phyloP scores from a whole-genome alignment of 2,329 filamentous ascomycete species.

The Paraphaeosphaeria sporulosa region DNA sequence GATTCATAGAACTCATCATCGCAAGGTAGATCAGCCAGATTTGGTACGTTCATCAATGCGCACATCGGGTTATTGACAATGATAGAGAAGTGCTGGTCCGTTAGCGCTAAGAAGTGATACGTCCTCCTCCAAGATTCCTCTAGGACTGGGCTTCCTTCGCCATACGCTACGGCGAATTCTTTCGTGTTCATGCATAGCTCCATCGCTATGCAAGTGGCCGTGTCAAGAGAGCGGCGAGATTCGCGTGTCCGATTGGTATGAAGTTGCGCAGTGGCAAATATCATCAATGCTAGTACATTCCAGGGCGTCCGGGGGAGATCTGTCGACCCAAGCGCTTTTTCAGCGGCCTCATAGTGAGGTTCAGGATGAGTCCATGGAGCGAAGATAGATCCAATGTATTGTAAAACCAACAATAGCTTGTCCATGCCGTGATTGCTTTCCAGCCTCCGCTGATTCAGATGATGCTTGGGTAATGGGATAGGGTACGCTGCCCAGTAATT shows the following conservation, averaged over 20 bases:
- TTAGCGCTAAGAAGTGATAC: slow-evolving; percentile 82
- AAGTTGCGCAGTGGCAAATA: slow-evolving; percentile 81
- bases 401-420: slow-evolving; percentile 33
- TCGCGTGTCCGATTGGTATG: slow-evolving; percentile 74
- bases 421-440: slow-evolving; percentile 30
- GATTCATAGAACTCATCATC: slow-evolving; percentile 73
- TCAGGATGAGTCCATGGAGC: slow-evolving; percentile 42
- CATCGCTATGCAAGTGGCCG: slow-evolving; percentile 74
- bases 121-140: slow-evolving; percentile 87
- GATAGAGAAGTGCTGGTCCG: slow-evolving; percentile 82
- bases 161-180: slow-evolving; percentile 69
- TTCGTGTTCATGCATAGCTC: slow-evolving; percentile 80
- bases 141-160: slow-evolving; percentile 69
- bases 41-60: slow-evolving; percentile 67
- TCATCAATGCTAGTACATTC: slow-evolving; percentile 76
- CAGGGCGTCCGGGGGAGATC: slow-evolving; percentile 52
- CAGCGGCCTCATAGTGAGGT: slow-evolving; percentile 32
- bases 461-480: slow-evolving; percentile 59
- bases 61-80: slow-evolving; percentile 76
- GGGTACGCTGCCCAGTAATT: slow-evolving; percentile 64
- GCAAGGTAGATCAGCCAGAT: slow-evolving; percentile 77
- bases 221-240: slow-evolving; percentile 70
- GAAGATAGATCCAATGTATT: slow-evolving; percentile 44
- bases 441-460: slow-evolving; percentile 36
- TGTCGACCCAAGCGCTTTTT: slow-evolving; percentile 28